phyloP scores from a whole-genome alignment of 2,329 filamentous ascomycete species.

The Penicillium corylophilum region DNA sequence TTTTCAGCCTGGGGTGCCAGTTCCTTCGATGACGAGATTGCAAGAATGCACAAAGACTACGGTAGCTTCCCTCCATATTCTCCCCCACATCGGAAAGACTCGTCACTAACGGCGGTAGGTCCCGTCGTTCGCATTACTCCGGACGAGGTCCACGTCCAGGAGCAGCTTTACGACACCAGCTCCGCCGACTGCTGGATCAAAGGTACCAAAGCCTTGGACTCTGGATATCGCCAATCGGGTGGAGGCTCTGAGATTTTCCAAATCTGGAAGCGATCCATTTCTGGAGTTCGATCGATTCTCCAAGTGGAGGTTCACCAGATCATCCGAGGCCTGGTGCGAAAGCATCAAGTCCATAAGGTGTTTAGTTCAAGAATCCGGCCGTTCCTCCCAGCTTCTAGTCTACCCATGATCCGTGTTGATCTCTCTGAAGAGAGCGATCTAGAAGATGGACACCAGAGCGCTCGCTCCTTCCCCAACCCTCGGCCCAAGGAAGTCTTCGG shows the following conservation, averaged over 20 bases:
- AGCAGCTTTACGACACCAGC: constrained; percentile 8
- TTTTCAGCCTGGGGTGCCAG: constrained; percentile 15
- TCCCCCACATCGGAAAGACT: neutral
- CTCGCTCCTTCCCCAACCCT: neutral
- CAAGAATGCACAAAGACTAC: constrained; percentile 20
- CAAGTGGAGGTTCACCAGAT: constrained; percentile 17
- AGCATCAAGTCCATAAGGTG: constrained; percentile 12
- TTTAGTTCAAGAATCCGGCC: constrained; percentile 4
- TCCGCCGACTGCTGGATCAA: constrained; percentile 20
- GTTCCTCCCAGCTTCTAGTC: neutral
- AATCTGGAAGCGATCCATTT: constrained; percentile 15
- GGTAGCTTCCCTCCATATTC: constrained; percentile 4
- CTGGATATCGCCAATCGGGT: constrained; percentile 3
- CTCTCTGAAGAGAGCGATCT: constrained; percentile 7
- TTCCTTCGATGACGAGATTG: constrained; percentile 19
- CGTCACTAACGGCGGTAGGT: constrained; percentile 9
- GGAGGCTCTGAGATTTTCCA: constrained; percentile 5
- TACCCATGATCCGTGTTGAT: neutral
- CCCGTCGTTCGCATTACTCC: constrained; percentile 25
- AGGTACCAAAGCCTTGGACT: constrained; percentile 6
- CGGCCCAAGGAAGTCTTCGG: neutral
- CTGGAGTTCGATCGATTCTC: constrained; percentile 15
- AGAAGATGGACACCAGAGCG: constrained; percentile 7
- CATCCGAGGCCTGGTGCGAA: constrained; percentile 13
- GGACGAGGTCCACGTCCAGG: constrained; percentile 22